These are phyloP conservation scores for Closterium sp. DNA, from an alignment of 139 green algal species.

Conservation along the genomic window DNA sequence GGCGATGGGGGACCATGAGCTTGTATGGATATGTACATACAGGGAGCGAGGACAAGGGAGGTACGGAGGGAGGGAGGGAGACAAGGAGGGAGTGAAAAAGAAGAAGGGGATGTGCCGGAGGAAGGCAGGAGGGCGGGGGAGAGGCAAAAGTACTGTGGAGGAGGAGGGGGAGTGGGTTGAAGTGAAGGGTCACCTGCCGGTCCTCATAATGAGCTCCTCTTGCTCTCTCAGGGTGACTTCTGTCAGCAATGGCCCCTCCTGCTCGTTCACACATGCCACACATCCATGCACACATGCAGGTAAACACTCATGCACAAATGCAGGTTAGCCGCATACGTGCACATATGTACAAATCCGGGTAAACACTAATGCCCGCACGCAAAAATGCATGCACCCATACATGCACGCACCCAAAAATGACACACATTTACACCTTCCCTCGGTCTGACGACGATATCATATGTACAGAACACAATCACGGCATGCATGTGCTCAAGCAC, in stretches of 20 bases:
- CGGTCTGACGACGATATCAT: not conserved
- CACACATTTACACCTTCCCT: not conserved
- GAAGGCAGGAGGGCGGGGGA: too few species aligned
- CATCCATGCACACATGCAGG: not conserved
- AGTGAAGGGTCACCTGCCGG: slow-evolving; percentile 34
- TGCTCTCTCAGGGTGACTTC: slow-evolving; percentile 43
- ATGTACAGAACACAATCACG: not conserved
- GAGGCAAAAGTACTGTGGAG: too few species aligned
- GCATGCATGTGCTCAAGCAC: not conserved
- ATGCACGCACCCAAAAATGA: not conserved
- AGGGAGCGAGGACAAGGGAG: not conserved
- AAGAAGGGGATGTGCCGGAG: too few species aligned
- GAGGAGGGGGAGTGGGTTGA: too few species aligned
- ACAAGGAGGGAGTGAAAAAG: not conserved
- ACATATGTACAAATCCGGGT: not conserved
- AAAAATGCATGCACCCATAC: not conserved
- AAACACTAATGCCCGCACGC: not conserved
- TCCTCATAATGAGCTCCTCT: slow-evolving; percentile 46
- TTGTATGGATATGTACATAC: not conserved
- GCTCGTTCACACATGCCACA: not conserved
- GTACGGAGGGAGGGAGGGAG: not conserved
- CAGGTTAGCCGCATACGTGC: not conserved
- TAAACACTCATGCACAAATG: not conserved
- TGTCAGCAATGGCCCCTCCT: slow-evolving; percentile 42
- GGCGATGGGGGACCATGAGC: not conserved